These are phyloP conservation scores for Solanum hybrid DNA, from an alignment of 305 asterid genomes.

Conservation along the genomic window DNA sequence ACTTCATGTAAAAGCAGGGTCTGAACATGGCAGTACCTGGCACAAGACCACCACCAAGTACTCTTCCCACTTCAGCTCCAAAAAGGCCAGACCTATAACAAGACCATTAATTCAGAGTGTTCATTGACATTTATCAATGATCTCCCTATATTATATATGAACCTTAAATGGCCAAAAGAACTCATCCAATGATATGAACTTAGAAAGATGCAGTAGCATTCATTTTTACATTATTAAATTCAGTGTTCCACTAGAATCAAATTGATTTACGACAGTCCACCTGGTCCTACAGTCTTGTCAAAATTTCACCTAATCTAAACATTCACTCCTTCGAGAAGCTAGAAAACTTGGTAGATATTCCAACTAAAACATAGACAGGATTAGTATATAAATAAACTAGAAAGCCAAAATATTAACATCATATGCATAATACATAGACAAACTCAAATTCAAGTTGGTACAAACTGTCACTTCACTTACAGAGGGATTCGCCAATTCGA, in stretches of 20 bases:
- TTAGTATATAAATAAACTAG: neutral
- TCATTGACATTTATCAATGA: neutral
- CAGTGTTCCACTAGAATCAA: neutral
- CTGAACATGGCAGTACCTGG: conserved; percentile 46
- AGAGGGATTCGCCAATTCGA: conserved; percentile 66
- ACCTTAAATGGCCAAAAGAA: neutral
- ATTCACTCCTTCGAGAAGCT: neutral
- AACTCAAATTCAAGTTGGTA: neutral
- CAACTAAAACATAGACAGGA: neutral
- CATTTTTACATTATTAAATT: neutral
- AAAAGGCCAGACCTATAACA: conserved; percentile 62
- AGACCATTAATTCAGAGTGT: conserved; percentile 1
- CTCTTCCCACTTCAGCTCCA: conserved; percentile 92
- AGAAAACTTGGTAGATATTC: neutral
- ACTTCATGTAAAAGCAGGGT: neutral
- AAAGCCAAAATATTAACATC: neutral
- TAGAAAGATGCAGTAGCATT: neutral
- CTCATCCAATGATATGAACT: neutral
- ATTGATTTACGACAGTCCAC: neutral
- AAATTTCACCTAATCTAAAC: neutral
- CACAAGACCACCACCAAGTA: conserved; percentile 96
- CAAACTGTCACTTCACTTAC: conserved; percentile 29
- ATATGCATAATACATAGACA: neutral
- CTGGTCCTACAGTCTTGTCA: neutral
- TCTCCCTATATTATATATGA: neutral